These are phyloP conservation scores for Crepidotus variabilis DNA, from an alignment of 768 basidiomycete species.

Conservation along the genomic window DNA sequence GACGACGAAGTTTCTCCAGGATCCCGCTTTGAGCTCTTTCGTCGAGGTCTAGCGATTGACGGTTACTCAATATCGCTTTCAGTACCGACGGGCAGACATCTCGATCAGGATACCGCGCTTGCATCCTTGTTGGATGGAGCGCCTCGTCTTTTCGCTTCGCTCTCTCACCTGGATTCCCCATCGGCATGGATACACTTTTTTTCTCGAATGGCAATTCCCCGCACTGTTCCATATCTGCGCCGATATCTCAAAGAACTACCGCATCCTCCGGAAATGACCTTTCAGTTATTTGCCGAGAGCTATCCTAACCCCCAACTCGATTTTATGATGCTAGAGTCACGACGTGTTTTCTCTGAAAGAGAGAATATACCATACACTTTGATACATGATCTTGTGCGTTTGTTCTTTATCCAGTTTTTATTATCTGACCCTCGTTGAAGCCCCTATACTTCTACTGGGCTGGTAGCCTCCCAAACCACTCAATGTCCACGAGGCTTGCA, in stretches of 20 bases:
- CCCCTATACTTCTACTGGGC: not conserved
- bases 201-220: slow-evolving; percentile 3
- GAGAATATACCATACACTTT: not conserved
- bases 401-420: not conserved
- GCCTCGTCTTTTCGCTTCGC: slow-evolving; percentile 25
- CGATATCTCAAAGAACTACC: not conserved
- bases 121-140: slow-evolving; percentile 39
- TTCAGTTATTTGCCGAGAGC: not conserved
- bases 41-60: slow-evolving; percentile 28
- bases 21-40: slow-evolving; percentile 28
- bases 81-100: slow-evolving; percentile 33
- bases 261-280: not conserved
- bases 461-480: not conserved
- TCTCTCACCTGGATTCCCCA: not conserved
- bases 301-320: not conserved
- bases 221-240: slow-evolving; percentile 5
- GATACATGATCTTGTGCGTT: not conserved
- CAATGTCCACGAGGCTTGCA: not conserved
- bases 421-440: not conserved
- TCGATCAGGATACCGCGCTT: slow-evolving; percentile 48
- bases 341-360: not conserved
- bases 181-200: not conserved
- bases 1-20: slow-evolving; percentile 6
- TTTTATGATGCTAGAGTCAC: not conserved
- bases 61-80: slow-evolving; percentile 1